A percentile compares a stretch with the other conserved stretches of the same genome.
phyloP scores from a whole-genome alignment of 345 rosid species.

The Melastoma malabathricum region DNA sequence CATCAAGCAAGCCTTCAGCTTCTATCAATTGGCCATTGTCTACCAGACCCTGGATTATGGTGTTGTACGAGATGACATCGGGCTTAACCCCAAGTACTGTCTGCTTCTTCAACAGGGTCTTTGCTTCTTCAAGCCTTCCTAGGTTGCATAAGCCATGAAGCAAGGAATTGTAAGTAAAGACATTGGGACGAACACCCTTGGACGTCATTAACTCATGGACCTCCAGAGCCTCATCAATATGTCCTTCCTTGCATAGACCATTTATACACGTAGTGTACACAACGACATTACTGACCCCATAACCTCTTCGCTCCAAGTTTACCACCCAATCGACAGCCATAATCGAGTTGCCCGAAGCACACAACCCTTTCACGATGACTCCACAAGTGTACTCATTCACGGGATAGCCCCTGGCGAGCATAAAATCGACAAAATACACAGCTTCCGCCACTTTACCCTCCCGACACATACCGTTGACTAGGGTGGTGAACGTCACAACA shows the following conservation, averaged over 20 bases:
- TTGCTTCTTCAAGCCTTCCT: conserved; percentile 4
- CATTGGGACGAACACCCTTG: not conserved
- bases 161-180: conserved; percentile 7
- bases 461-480: not conserved
- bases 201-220: not conserved
- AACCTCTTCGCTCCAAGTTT: not conserved
- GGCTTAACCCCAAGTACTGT: not conserved
- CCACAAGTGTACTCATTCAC: conserved; percentile 5
- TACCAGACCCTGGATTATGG: not conserved
- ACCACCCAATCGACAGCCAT: conserved; percentile 1
- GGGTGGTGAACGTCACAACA: not conserved
- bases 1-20: not conserved
- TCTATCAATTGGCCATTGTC: not conserved
- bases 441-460: conserved; percentile 1
- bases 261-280: conserved; percentile 3
- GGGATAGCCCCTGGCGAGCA: conserved; percentile 1
- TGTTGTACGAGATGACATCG: conserved; percentile 1
- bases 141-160: conserved; percentile 1
- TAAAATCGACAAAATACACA: not conserved
- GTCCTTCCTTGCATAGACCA: conserved; percentile 13
- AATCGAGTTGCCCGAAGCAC: not conserved
- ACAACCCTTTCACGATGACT: conserved; percentile 4
- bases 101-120: conserved; percentile 1
- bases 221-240: not conserved
- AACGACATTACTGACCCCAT: not conserved